Evolutionary conservation across 352 stramenopile species (phyloP), one percentile per base, ranked within the genome.

Genomic region (Detonula confervacea): DNA sequence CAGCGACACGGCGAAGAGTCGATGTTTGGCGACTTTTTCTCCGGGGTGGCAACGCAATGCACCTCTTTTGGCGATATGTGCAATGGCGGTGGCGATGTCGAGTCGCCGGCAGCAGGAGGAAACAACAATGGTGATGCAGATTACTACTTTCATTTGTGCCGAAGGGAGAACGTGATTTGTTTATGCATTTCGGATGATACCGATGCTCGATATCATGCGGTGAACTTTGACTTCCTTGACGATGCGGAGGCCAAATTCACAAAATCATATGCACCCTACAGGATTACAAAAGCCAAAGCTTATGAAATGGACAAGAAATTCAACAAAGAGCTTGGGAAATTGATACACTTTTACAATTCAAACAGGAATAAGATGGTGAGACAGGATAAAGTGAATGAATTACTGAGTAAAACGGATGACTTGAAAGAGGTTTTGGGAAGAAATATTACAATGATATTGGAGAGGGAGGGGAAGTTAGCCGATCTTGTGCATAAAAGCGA

Each of bases 221-320:
- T 82, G 0, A 78, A 69, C 49, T 82, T 56, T 55, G 49, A 64
- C 42, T 82, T 73, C 49, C 60, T 82, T 1, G 73, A 82, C 8
- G 73, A 82, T 56, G 42, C 47, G 6, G 44, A 78, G 4, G 8
- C 18, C 11, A 73, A 83, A 59, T 83, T 83, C 37, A 55, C 47
- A 14, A 62, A 55, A 25, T n/a, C 51, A 0, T 83, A 74, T 18
- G 51, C 65, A 1, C 37, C 66, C 0, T 68, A 65, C 11, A 72
- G 56, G 29, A 71, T 83, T 39, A 68, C 61, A 11, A 83, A 74
- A 62, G 74, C 74, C 37, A 83, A 83, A 37, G 74, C 73, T 4
- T 83, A 83, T 42, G 74, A 73, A 54, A 79, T 83, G 54, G 74
- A 83, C 27, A 83, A 83, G 52, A 60, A 62, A 30, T 83, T 79